Percentiles rank a stretch among this genome's conserved stretches.
phyloP scores from a whole-genome alignment of 106 monocot species.

The Iris macrosiphon region DNA sequence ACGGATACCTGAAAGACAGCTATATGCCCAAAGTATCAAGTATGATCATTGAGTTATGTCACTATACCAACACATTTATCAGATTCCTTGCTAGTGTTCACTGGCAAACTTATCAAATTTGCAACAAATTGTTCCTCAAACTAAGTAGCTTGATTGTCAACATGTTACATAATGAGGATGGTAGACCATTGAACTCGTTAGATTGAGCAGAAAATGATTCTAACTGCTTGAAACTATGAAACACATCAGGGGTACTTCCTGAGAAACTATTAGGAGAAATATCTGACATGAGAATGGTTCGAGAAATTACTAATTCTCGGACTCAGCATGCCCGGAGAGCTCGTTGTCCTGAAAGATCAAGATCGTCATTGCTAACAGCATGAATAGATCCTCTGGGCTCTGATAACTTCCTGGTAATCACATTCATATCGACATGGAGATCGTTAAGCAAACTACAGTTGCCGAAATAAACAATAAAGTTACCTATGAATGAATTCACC shows the following conservation, averaged over 20 bases:
- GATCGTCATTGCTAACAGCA: conserved; percentile 21
- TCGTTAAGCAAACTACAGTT: conserved; percentile 52
- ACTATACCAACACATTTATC: too few species aligned
- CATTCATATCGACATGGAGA: conserved; percentile 48
- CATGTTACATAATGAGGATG: conserved; percentile 49
- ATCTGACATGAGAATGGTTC: conserved; percentile 54
- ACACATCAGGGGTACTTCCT: conserved; percentile 52
- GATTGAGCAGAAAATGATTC: conserved; percentile 33
- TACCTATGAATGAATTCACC: conserved; percentile 36
- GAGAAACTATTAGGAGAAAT: conserved; percentile 59
- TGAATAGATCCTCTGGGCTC: conserved; percentile 76
- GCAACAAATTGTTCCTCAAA: conserved; percentile 67
- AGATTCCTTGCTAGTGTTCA: too few species aligned
- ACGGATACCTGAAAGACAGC: too few species aligned
- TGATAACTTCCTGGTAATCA: conserved; percentile 37
- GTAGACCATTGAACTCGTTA: conserved; percentile 49
- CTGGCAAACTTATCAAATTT: too few species aligned
- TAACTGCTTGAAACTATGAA: conserved; percentile 37
- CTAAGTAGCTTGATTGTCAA: conserved; percentile 35
- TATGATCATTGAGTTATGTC: too few species aligned
- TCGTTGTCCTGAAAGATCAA: conserved; percentile 40
- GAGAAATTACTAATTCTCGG: conserved; percentile 49
- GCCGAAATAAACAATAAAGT: conserved; percentile 63
- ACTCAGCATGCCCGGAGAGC: conserved; percentile 30
- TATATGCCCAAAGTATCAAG: too few species aligned